Base-by-base conservation (phyloP, 306 rosid genomes). In the Rosa chinensis region DNA sequence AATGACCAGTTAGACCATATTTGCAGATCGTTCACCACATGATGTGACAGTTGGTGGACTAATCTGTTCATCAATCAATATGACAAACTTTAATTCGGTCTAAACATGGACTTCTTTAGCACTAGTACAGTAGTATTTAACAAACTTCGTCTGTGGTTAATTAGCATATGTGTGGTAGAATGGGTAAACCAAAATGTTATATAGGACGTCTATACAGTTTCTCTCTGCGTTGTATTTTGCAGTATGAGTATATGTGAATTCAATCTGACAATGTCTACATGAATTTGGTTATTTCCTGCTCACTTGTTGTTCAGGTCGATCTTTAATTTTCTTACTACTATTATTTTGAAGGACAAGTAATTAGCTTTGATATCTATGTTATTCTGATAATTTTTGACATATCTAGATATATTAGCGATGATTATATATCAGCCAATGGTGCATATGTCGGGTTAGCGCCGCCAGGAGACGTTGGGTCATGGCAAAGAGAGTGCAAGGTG, bases 401-500 rank as follows among this genome's bases (percentile, higher is more conserved):
- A 21, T 58, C 12, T 40, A 83, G 84, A 40, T 81, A 87, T 78
- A 10, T 79, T 7, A 62, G 69, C 68, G 52, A 66, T 18, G 84
- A 81, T 73, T 72, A 16, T 10, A 75, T 86, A 49, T 62, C 82
- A 0, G 87, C 80, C 20, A 69, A 39, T 52, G 87, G 89, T 45
- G 92, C 89, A 45, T 82, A 82, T 62, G 88, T 88, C 12, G 92
- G 92, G 14, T 76, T 88, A 69, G 88, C 92, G 28, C 82, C 89
- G 20, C 88, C 85, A 1, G 92, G 89, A 62, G 88, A 80, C 17
- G 85, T 72, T 35, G 89, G 88, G 68, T 86, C 92, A 1, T 86
- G 89, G 92, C 92, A 88, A 80, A 83, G 87, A 56, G 99, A 93
- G 84, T 85, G 97, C 90, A 93, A 93, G 96, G 99, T 94, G 53